Percentiles rank a stretch among this genome's conserved stretches.
Conservation (phyloP, 176 grass and related monocot species). For the Hordeum vulgare region MorexV3_pseudomolecules_assembly NC_058524.1:502792896-502793395, state of each 20-base stretch:
- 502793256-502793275: neutral
- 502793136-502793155: constrained; percentile 50
- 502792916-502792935: neutral
- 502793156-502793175: neutral
- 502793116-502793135: constrained; percentile 93
- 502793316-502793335: neutral
- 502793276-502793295: neutral
- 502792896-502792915: neutral
- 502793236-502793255: neutral
- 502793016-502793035: constrained; percentile 87
- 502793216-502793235: neutral
- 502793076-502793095: constrained; percentile 85
- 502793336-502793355: neutral
- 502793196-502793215: neutral
- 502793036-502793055: constrained; percentile 96
- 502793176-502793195: neutral
- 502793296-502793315: neutral
- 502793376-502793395: neutral
- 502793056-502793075: constrained; percentile 64
- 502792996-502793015: constrained; percentile 88
- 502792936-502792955: constrained; percentile 42
- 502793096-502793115: constrained; percentile 44
- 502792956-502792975: constrained; percentile 64
- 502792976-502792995: constrained; percentile 98
- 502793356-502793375: neutral